Conservation (phyloP, 2,329 filamentous ascomycete genomes). For the Cadophora sp. region DNA sequence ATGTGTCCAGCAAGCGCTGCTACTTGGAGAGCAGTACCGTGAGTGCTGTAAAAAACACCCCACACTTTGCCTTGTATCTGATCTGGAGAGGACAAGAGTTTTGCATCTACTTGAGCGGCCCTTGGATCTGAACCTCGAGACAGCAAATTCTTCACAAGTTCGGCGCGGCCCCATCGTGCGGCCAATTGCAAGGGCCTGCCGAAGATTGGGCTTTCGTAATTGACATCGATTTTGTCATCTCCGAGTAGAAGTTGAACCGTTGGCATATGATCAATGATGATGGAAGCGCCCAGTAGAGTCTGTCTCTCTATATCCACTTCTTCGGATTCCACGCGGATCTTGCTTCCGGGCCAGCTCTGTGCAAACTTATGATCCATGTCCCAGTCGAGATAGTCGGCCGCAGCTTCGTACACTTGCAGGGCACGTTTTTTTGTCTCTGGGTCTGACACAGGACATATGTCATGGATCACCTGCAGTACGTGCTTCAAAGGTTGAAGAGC, state of each 20-base stretch:
- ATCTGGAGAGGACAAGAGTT: not conserved
- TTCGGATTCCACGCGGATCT: not conserved
- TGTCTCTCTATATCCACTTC: not conserved
- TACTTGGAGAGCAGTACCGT: slow-evolving; percentile 1
- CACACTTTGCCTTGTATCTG: not conserved
- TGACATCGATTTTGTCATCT: slow-evolving; percentile 25
- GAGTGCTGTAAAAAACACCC: not conserved
- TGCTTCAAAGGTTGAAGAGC: not conserved
- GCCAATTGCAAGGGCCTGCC: slow-evolving; percentile 15
- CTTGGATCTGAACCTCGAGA: not conserved
- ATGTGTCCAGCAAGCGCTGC: slow-evolving; percentile 4
- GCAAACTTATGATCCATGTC: slow-evolving; percentile 6
- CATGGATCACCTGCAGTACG: not conserved
- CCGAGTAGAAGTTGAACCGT: slow-evolving; percentile 8
- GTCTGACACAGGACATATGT: not conserved
- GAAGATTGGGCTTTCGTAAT: slow-evolving; percentile 45
- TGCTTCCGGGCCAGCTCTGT: not conserved
- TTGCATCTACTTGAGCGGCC: not conserved
- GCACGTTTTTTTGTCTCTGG: not conserved
- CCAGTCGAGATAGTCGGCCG: slow-evolving; percentile 11
- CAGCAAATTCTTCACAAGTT: slow-evolving; percentile 8
- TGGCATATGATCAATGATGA: not conserved
- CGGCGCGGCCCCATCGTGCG: slow-evolving; percentile 16
- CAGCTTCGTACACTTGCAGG: not conserved
- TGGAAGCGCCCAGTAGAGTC: not conserved